Percentiles rank a stretch among this genome's conserved stretches.
Conservation (phyloP, 352 stramenopile species). For the Phytophthora citrophthora region DNA sequence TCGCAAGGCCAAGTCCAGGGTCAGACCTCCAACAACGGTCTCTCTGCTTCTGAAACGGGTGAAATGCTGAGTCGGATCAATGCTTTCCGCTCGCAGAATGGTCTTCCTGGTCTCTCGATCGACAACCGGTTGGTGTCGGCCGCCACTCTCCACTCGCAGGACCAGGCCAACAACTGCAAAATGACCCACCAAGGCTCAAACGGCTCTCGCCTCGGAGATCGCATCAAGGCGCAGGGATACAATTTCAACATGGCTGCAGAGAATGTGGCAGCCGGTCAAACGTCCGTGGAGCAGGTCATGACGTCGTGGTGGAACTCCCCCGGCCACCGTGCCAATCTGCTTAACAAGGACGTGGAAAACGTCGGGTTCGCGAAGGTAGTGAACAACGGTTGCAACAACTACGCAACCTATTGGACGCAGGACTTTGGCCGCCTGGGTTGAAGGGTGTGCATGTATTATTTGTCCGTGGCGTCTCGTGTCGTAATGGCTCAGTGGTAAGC, state of each 20-base stretch:
- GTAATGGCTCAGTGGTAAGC: slow-evolving; percentile 24
- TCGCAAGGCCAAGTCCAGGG: slow-evolving; percentile 13
- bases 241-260: slow-evolving; percentile 43
- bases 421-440: slow-evolving; percentile 33
- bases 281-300: slow-evolving; percentile 45
- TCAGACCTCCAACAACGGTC: slow-evolving; percentile 33
- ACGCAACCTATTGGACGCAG: slow-evolving; percentile 44
- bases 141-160: slow-evolving; percentile 48
- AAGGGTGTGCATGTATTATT: slow-evolving; percentile 10
- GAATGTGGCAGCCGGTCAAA: slow-evolving; percentile 60
- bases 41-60: slow-evolving; percentile 35
- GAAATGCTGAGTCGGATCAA: slow-evolving; percentile 60
- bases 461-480: slow-evolving; percentile 14
- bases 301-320: slow-evolving; percentile 58
- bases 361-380: slow-evolving; percentile 35
- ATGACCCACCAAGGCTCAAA: slow-evolving; percentile 52
- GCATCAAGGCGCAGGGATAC: slow-evolving; percentile 44
- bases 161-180: slow-evolving; percentile 45
- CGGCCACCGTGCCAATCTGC: slow-evolving; percentile 52
- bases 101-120: slow-evolving; percentile 38
- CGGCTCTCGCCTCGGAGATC: slow-evolving; percentile 39
- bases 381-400: slow-evolving; percentile 38
- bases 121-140: slow-evolving; percentile 43
- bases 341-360: slow-evolving; percentile 31
- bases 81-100: slow-evolving; percentile 43